Evolutionary conservation across 306 rosid genomes (phyloP), one percentile per base, ranked within the genome.

Genomic region (Sesbania bispinosa): DNA sequence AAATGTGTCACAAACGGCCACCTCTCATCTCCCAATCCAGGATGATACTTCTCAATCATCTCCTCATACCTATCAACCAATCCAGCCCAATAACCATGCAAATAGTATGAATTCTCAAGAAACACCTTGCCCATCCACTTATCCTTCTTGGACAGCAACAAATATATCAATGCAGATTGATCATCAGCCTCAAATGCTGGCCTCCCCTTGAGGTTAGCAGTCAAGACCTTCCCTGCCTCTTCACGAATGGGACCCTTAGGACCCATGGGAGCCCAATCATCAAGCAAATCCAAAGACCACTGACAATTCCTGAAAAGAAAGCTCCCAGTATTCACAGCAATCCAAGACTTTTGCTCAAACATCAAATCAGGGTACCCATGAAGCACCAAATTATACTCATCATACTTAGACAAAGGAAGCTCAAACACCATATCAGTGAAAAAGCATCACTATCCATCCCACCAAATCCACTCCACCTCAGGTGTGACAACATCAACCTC

Each of bases 381-480:
- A 71, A 91, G 85, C 1, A 94, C 99, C 75, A 95, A 62, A 66
- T 95, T 95, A 23, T 88, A 88, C 0, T 74, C 65, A 32, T 78
- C 73, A 71, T 94, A 94, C 89, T 89, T 94, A 0, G 70, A 42
- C 33, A 88, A 50, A 0, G 99, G 99, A 62, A 94, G 83, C 75
- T 94, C 85, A 46, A 91, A 94, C 16, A 91, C 88, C 95, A 94
- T 89, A 23, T 94, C 99, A 2, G 99, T 94, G 43, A 94, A 94
- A 52, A 77, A 0, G 99, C 99, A 86, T 94, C 99, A 74, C 99
- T 95, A 23, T 95, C 99, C 99, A 94, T 89, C 99, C 99, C 99
- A 94, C 99, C 99, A 94, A 83, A 94, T 94, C 98, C 98, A 94
- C 77, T 94, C 97, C 2, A 94, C 98, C 67, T 94, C 98, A 0